A percentile compares a stretch with the other conserved stretches of the same genome.
Evolutionary conservation across 208 protist species (phyloP).

Genomic region (Leishmania turanica): DNA sequence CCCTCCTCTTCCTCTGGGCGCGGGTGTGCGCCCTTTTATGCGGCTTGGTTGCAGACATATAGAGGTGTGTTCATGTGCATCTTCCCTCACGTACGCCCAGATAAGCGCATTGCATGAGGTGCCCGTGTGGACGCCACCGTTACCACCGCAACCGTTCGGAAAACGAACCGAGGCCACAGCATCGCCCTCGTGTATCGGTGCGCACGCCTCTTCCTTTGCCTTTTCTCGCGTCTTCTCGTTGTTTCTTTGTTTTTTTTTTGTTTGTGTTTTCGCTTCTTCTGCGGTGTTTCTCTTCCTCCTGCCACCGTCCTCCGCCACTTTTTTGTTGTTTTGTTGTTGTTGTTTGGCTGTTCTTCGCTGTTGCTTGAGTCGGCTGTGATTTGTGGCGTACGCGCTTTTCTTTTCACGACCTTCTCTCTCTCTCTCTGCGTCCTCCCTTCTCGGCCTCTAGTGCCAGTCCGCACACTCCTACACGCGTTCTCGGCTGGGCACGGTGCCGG

Average conservation of each 20-base stretch:
- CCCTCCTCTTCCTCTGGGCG: not conserved
- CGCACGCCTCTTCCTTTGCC: not conserved
- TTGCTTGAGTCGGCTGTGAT: not conserved
- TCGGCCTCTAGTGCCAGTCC: slow-evolving; percentile 8
- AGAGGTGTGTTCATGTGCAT: not conserved
- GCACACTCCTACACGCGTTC: not conserved
- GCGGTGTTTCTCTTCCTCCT: not conserved
- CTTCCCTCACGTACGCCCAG: not conserved
- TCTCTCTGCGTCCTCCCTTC: not conserved
- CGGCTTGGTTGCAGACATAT: not conserved
- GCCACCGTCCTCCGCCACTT: not conserved
- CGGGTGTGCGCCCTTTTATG: not conserved
- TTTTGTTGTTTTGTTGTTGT: too few species aligned
- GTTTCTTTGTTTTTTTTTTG: not conserved
- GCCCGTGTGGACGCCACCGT: not conserved
- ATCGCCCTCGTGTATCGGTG: not conserved
- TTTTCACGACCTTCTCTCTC: too few species aligned
- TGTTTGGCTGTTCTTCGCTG: not conserved
- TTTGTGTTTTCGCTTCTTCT: too few species aligned
- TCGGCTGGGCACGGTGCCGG: not conserved
- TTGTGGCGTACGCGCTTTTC: not conserved
- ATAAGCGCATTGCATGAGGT: not conserved
- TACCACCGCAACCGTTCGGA: not conserved
- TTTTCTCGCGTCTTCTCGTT: not conserved
- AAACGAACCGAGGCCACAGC: not conserved